A percentile compares a stretch with the other conserved stretches of the same genome.
Evolutionary conservation across 73 alveolate genomes (phyloP).

Genomic region (Paramecium sexaurelia): DNA sequence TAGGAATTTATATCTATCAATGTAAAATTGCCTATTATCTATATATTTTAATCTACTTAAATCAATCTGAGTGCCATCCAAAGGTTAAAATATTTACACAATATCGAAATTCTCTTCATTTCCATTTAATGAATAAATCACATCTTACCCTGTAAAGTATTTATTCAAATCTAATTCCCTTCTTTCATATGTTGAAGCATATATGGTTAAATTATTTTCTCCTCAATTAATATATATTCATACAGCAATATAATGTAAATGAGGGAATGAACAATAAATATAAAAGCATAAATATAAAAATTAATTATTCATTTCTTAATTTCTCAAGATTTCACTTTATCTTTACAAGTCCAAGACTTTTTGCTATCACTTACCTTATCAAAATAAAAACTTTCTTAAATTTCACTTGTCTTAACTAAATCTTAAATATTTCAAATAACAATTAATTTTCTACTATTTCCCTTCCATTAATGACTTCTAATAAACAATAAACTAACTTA

Average conservation of each 20-base stretch:
- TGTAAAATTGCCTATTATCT: not conserved
- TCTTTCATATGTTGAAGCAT: slow-evolving; percentile 6
- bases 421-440: too few species aligned
- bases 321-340: slow-evolving; percentile 62
- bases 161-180: not conserved
- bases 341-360: slow-evolving; percentile 61
- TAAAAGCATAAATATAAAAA: not conserved
- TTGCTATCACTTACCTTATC: too few species aligned
- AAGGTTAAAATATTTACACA: not conserved
- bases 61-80: not conserved
- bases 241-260: not conserved
- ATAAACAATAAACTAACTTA: too few species aligned
- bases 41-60: not conserved
- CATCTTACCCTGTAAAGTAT: not conserved
- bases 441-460: too few species aligned
- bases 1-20: not conserved
- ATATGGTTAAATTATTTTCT: not conserved
- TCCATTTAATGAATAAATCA: not conserved
- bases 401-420: too few species aligned
- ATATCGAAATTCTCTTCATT: not conserved
- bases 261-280: not conserved
- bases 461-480: too few species aligned
- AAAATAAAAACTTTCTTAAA: too few species aligned
- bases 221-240: not conserved
- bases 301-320: slow-evolving; percentile 12